A percentile compares a stretch with the other conserved stretches of the same genome.
Evolutionary conservation across 2,329 filamentous ascomycete genomes (phyloP).

Genomic region (Botrytis sinoallii): DNA sequence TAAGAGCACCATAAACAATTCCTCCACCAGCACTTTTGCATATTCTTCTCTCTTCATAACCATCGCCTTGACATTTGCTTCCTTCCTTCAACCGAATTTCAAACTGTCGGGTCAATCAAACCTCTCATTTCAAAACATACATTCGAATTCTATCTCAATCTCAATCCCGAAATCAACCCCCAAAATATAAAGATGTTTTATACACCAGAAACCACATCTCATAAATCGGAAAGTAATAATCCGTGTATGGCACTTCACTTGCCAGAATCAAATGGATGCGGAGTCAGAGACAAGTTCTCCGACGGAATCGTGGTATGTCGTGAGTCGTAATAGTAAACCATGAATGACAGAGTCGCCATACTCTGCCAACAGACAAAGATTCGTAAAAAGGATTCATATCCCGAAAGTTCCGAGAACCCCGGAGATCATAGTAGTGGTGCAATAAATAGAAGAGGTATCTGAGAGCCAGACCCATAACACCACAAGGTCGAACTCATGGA

Average conservation of each 20-base stretch:
- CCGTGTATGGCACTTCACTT: neutral
- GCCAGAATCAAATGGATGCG: neutral
- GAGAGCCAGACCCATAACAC: neutral
- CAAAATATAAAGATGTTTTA: neutral
- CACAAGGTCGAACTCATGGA: neutral
- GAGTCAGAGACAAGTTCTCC: too few relatives aligned
- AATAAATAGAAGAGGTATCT: neutral
- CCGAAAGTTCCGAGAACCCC: accelerated
- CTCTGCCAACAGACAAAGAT: neutral
- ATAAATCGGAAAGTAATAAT: neutral
- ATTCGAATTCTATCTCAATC: neutral
- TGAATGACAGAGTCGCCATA: neutral
- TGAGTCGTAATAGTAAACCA: too few relatives aligned
- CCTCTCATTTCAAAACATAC: neutral
- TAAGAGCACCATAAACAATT: neutral
- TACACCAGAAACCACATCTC: neutral
- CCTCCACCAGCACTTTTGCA: neutral
- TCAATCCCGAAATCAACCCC: too few relatives aligned
- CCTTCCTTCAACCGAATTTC: neutral
- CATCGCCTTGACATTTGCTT: neutral
- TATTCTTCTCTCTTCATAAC: neutral
- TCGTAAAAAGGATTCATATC: neutral
- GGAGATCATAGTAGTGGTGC: accelerated
- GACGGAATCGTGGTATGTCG: neutral
- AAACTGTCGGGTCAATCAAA: neutral